Evolutionary conservation across 2,329 filamentous ascomycete genomes (phyloP).

Genomic region (Penicillium sp.): DNA sequence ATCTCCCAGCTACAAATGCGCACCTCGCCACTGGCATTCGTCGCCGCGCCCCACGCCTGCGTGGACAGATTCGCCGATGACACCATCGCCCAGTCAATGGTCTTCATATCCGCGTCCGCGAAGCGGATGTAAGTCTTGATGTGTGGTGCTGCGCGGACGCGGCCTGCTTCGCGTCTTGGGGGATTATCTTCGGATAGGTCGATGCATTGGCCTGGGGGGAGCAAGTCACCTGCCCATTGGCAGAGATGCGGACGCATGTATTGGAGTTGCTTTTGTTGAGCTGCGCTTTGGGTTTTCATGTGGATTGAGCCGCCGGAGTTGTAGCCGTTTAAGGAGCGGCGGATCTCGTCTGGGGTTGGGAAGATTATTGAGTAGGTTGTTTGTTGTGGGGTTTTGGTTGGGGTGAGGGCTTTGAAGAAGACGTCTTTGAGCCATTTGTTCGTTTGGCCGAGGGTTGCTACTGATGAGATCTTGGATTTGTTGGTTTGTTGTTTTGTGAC

Average conservation of each 20-base stretch:
- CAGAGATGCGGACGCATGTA: slow-evolving; percentile 69
- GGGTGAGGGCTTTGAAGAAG: slow-evolving; percentile 52
- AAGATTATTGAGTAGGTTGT: slow-evolving; percentile 71
- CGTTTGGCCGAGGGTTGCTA: slow-evolving; percentile 71
- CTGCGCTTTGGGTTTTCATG: slow-evolving; percentile 67
- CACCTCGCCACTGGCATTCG: slow-evolving; percentile 57
- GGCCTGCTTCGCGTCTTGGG: slow-evolving; percentile 51
- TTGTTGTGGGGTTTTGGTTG: slow-evolving; percentile 3
- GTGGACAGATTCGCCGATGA: slow-evolving; percentile 91
- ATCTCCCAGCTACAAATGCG: slow-evolving; percentile 79
- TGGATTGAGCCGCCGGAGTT: slow-evolving; percentile 75
- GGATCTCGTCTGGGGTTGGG: slow-evolving; percentile 75
- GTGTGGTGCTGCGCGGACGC: slow-evolving; percentile 73
- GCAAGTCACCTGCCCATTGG: slow-evolving; percentile 69
- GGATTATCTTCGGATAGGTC: slow-evolving; percentile 10
- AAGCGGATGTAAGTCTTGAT: slow-evolving; percentile 85
- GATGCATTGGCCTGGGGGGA: slow-evolving; percentile 5
- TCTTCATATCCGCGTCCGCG: slow-evolving; percentile 37
- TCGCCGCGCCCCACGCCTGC: slow-evolving; percentile 78
- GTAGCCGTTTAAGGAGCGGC: slow-evolving; percentile 74
- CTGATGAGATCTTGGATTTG: slow-evolving; percentile 69
- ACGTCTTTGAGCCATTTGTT: slow-evolving; percentile 70
- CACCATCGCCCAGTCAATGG: slow-evolving; percentile 78
- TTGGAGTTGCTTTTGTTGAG: slow-evolving; percentile 70
- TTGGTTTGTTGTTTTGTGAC: neutral